phyloP scores from a whole-genome alignment of 768 basidiomycete genomes.

The Mycena vitilis region DNA sequence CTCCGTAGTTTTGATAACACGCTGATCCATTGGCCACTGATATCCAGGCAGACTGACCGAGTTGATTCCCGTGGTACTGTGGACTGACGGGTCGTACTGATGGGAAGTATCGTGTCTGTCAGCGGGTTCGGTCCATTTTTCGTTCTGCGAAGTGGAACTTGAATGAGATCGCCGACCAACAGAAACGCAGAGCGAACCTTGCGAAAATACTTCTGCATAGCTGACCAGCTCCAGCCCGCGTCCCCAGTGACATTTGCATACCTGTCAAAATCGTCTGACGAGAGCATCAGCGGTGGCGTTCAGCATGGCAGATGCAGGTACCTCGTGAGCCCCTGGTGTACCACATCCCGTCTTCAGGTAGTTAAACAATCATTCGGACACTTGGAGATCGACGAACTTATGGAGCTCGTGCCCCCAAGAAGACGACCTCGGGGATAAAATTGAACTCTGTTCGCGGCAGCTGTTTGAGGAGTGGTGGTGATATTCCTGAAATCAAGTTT shows the following conservation, averaged over 20 bases:
- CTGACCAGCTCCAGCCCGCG: constrained; percentile 50
- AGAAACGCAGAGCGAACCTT: constrained; percentile 37
- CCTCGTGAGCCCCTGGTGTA: constrained; percentile 46
- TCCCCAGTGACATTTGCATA: constrained; percentile 48
- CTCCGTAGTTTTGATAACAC: constrained; percentile 45
- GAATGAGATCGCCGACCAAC: background rate
- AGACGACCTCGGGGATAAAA: constrained; percentile 42
- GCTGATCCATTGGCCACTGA: constrained; percentile 45
- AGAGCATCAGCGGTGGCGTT: too few relatives aligned
- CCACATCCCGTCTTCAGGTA: constrained; percentile 42
- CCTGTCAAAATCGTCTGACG: constrained; percentile 45
- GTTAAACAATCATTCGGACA: background rate
- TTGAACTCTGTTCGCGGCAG: constrained; percentile 39
- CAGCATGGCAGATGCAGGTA: too few relatives aligned
- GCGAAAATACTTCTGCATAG: constrained; percentile 44
- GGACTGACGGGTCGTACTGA: constrained; percentile 51
- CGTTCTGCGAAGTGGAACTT: constrained; percentile 47
- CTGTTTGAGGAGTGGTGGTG: constrained; percentile 42
- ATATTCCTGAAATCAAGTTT: constrained; percentile 19
- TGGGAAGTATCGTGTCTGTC: constrained; percentile 52
- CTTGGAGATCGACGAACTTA: constrained; percentile 37
- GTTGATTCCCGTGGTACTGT: constrained; percentile 48
- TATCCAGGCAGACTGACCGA: constrained; percentile 48
- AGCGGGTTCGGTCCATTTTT: constrained; percentile 49
- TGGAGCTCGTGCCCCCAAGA: constrained; percentile 46